phyloP scores from a whole-genome alignment of 1,139 yeast species.

The Pichia sp. region DNA sequence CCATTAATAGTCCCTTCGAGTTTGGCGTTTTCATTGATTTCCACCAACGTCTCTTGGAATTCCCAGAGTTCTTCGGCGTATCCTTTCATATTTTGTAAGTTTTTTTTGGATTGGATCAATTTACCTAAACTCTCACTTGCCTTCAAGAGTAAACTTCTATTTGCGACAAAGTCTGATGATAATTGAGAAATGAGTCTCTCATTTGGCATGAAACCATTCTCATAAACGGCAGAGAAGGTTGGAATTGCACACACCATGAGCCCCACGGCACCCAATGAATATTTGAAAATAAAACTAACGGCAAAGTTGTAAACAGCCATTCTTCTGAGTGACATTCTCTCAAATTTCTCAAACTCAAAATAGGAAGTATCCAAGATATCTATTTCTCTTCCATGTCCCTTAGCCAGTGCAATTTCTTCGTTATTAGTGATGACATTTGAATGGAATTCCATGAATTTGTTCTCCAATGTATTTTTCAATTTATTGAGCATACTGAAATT shows the following conservation, averaged over 20 bases:
- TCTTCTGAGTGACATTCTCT: slow-evolving; percentile 70
- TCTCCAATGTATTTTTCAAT: slow-evolving; percentile 74
- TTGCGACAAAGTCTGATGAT: slow-evolving; percentile 81
- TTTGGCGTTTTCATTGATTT: slow-evolving; percentile 31
- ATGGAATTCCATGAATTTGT: slow-evolving; percentile 77
- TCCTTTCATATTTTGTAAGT: slow-evolving; percentile 77
- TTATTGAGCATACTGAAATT: slow-evolving; percentile 82
- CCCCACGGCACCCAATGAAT: slow-evolving; percentile 96
- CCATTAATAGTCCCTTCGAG: slow-evolving; percentile 24
- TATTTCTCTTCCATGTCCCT: slow-evolving; percentile 76
- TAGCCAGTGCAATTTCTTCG: slow-evolving; percentile 82
- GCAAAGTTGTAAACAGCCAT: slow-evolving; percentile 70
- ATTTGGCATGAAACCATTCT: slow-evolving; percentile 34
- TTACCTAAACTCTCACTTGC: slow-evolving; percentile 89
- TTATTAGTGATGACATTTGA: slow-evolving; percentile 70
- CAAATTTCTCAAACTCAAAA: slow-evolving; percentile 73
- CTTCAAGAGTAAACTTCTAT: slow-evolving; percentile 73
- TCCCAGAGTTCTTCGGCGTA: slow-evolving; percentile 72
- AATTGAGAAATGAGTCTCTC: slow-evolving; percentile 23
- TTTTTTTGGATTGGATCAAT: slow-evolving; percentile 78
- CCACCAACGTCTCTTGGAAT: slow-evolving; percentile 58
- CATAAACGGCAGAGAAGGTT: slow-evolving; percentile 62
- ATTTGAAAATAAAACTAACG: slow-evolving; percentile 80
- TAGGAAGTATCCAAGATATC: slow-evolving; percentile 74
- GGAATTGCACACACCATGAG: slow-evolving; percentile 84